phyloP scores from a whole-genome alignment of 345 rosid genomes.

The Alliaria petiolata region DNA sequence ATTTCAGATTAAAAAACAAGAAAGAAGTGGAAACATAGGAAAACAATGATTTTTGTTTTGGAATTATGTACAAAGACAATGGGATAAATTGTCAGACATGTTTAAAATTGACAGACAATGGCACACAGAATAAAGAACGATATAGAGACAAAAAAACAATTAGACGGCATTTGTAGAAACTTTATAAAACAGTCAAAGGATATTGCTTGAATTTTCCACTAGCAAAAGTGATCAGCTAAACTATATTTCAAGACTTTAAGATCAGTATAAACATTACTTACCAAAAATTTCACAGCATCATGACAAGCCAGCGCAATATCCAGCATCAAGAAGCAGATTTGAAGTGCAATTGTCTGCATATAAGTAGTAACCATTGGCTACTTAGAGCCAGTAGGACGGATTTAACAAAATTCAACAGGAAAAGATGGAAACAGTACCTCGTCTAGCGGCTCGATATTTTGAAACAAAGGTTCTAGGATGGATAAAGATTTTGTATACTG shows the following conservation, averaged over 20 bases:
- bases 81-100: background rate
- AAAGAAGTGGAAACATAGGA: background rate
- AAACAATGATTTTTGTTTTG: background rate
- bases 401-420: background rate
- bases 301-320: conserved; percentile 81
- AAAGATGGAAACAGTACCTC: conserved; percentile 51
- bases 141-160: background rate
- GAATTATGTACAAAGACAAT: background rate
- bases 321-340: conserved; percentile 77
- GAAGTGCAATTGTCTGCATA: conserved; percentile 80
- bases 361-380: conserved; percentile 7
- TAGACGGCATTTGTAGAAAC: background rate
- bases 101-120: background rate
- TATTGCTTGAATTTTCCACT: background rate
- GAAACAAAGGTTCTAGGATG: conserved; percentile 68
- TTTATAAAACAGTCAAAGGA: background rate
- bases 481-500: conserved; percentile 78
- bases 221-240: background rate
- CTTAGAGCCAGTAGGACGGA: conserved; percentile 14
- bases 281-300: conserved; percentile 77
- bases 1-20: background rate
- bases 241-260: background rate
- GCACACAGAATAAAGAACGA: background rate
- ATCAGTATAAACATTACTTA: conserved; percentile 38
- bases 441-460: conserved; percentile 73